A percentile compares a stretch with the other conserved stretches of the same genome.
Conservation (phyloP, 495 filamentous ascomycete species). For the Penicillium antarcticum region DNA sequence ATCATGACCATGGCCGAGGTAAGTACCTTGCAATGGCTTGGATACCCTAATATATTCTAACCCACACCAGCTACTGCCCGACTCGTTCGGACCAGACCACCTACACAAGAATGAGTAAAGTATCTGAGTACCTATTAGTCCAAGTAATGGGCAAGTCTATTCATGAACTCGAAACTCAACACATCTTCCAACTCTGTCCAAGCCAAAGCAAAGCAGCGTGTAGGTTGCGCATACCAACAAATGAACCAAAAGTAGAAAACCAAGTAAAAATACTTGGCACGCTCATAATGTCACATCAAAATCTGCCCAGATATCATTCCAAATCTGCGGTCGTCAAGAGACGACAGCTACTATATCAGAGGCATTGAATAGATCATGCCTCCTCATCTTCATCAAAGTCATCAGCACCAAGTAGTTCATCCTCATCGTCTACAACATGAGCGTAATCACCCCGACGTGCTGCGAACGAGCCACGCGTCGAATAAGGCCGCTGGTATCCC, state of each 20-base stretch:
- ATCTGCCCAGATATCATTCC: slow-evolving; percentile 6
- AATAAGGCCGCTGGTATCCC: slow-evolving; percentile 63
- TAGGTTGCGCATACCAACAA: not conserved
- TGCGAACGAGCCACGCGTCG: slow-evolving; percentile 79
- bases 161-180: not conserved
- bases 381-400: slow-evolving; percentile 94
- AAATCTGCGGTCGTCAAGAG: not conserved
- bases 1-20: slow-evolving; percentile 76
- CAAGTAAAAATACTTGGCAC: slow-evolving; percentile 4
- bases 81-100: slow-evolving; percentile 69
- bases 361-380: slow-evolving; percentile 23
- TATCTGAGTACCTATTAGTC: not conserved
- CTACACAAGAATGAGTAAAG: not conserved
- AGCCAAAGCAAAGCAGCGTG: not conserved
- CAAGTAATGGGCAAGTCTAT: not conserved
- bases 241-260: slow-evolving; percentile 1
- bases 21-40: slow-evolving; percentile 18
- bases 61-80: slow-evolving; percentile 56
- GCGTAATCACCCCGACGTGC: slow-evolving; percentile 81
- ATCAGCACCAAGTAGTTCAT: slow-evolving; percentile 86
- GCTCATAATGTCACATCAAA: slow-evolving; percentile 32
- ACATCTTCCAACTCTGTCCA: not conserved
- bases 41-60: slow-evolving; percentile 5
- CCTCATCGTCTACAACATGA: slow-evolving; percentile 87
- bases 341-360: not conserved